Evolutionary conservation across 1,284 basidiomycete species (phyloP), one percentile per base, ranked within the genome.

Genomic region (Sporisorium reilianum): DNA sequence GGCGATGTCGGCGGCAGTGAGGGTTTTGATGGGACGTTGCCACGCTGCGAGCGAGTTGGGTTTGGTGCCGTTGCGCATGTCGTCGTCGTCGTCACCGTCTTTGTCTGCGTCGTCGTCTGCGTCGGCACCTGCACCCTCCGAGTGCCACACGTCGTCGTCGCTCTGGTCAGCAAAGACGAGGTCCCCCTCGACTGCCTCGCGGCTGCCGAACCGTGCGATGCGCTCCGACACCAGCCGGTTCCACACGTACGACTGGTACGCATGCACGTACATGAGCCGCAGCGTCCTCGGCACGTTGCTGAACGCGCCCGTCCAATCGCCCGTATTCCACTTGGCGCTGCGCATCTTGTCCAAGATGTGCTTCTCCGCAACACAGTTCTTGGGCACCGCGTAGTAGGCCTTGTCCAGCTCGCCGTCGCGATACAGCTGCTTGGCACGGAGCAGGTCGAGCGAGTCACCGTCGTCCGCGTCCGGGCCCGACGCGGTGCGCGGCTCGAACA

Each of bases 241-340:
- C 97, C 96, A 99, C 30, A 99, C 91, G 80, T 98, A 99, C 18
- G 94, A 96, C 85, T 99, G 97, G 85, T 98, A 99, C 38, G 96
- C 95, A 85, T 99, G 97, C 50, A 98, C 90, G 83, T 99, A 99
- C 93, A 99, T 98, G 70, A 96, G 87, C 51, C 95, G 89, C 72
- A 99, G 89, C n/a, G 95, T 95, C 70, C 77, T 55, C 10, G 81
- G 80, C 40, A 81, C 57, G 32, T 74, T 65, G 7, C 64, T 58
- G 52, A 83, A 75, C 28, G 69, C 60, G 16, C 64, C 75, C n/a
- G 61, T 63, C 68, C 65, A 78, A 59, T 82, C 73, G 16, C 55
- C 55, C 32, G 73, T 70, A 22, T 64, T 64, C 64, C 63, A 75
- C 25, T 64, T 70, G 9, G 64, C 41, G 30, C 61, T 53, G 10